Evolutionary conservation across 768 basidiomycete genomes (phyloP).

Genomic region (Termitomyces sp.): DNA sequence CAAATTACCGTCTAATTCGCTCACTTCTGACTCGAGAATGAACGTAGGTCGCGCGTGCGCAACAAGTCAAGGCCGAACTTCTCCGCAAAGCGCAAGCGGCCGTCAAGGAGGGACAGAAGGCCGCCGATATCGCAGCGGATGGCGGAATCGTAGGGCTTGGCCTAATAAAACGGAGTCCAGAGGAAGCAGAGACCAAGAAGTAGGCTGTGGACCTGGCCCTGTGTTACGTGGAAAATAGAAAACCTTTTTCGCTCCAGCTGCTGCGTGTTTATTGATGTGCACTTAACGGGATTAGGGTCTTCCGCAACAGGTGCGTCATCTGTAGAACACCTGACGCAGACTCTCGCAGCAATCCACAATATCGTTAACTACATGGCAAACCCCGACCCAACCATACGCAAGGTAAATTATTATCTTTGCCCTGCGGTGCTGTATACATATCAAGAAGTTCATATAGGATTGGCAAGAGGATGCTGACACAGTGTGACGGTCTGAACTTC

Average conservation of each 20-base stretch:
- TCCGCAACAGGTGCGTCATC: neutral
- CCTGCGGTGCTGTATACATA: too few relatives aligned
- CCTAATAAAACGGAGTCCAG: constrained; percentile 58
- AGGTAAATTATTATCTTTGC: too few relatives aligned
- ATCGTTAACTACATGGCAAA: neutral
- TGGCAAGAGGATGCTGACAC: too few relatives aligned
- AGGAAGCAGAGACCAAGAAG: constrained; percentile 14
- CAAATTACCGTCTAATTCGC: neutral
- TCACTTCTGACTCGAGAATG: neutral
- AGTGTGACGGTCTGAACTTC: too few relatives aligned
- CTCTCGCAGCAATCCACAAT: neutral
- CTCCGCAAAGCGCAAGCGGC: constrained; percentile 63
- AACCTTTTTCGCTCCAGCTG: neutral
- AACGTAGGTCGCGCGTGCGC: constrained; percentile 54
- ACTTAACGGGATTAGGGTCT: neutral
- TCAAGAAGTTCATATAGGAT: neutral
- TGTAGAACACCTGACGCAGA: neutral
- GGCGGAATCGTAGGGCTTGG: constrained; percentile 77
- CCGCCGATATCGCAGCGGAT: constrained; percentile 68
- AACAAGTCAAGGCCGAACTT: constrained; percentile 70
- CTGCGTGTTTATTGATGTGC: neutral
- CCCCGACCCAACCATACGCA: too few relatives aligned
- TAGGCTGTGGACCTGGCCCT: constrained; percentile 3
- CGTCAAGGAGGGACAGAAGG: constrained; percentile 68
- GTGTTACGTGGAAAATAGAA: neutral